These are phyloP conservation scores for Gastrolobium villosum DNA, from an alignment of 306 rosid species.

Conservation along the genomic window DNA sequence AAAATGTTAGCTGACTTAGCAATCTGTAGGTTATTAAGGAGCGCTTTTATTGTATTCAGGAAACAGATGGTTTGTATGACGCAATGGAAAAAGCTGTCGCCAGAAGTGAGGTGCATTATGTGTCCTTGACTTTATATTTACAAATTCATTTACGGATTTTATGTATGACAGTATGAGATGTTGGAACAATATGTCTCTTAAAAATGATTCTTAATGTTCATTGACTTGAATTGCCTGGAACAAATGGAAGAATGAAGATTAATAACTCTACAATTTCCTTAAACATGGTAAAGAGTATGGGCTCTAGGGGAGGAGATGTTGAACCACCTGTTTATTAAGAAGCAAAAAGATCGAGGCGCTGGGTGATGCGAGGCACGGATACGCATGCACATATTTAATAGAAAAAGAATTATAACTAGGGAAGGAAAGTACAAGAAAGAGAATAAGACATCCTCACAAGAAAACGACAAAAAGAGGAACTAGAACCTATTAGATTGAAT, in stretches of 20 bases:
- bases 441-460: too few relatives aligned
- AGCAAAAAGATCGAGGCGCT: not conserved
- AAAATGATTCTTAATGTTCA: slow-evolving; percentile 14
- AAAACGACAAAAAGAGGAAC: too few relatives aligned
- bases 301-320: not conserved
- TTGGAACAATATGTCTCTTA: not conserved
- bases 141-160: slow-evolving; percentile 1
- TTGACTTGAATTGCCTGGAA: not conserved
- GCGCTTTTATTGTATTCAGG: slow-evolving; percentile 86
- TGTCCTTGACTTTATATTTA: slow-evolving; percentile 41
- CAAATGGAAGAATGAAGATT: not conserved
- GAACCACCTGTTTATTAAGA: not conserved
- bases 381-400: too few relatives aligned
- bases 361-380: too few relatives aligned
- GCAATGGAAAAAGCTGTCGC: slow-evolving; percentile 92
- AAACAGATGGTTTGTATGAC: slow-evolving; percentile 36
- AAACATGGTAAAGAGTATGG: not conserved
- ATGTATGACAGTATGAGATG: slow-evolving; percentile 19
- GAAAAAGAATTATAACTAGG: too few relatives aligned
- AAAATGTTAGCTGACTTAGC: slow-evolving; percentile 84
- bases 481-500: too few relatives aligned
- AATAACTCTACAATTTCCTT: not conserved
- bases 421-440: too few relatives aligned
- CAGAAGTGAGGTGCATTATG: slow-evolving; percentile 84
- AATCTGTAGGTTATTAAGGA: slow-evolving; percentile 72